Evolutionary conservation across 257 asterid species (phyloP).

Genomic region (Salvia miltiorrhiza): DNA sequence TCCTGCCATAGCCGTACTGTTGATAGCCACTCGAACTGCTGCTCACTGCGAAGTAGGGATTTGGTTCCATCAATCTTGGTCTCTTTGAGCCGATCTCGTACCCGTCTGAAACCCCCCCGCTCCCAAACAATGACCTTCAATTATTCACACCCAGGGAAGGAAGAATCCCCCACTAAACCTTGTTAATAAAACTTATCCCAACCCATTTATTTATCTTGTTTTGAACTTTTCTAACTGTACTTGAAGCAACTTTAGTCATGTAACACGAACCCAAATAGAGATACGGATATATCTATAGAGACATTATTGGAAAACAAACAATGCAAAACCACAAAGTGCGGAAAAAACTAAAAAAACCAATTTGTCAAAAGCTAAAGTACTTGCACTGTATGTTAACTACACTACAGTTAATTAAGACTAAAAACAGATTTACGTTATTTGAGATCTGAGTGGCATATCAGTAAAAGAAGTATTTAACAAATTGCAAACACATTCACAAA

Average conservation of each 20-base stretch:
- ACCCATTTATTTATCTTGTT: slow-evolving; percentile 63
- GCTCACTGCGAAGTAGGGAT: slow-evolving; percentile 98
- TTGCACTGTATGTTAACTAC: not conserved
- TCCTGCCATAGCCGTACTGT: slow-evolving; percentile 42
- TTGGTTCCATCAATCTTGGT: slow-evolving; percentile 99
- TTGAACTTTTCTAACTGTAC: slow-evolving; percentile 31
- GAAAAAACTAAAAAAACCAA: not conserved
- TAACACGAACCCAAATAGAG: slow-evolving; percentile 10
- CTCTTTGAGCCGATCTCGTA: slow-evolving; percentile 99
- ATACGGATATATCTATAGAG: not conserved
- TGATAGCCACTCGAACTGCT: slow-evolving; percentile 59
- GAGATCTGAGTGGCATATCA: not conserved
- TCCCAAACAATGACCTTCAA: slow-evolving; percentile 99
- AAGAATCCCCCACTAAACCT: slow-evolving; percentile 85
- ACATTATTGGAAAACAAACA: not conserved
- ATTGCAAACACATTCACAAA: not conserved
- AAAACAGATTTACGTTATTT: not conserved
- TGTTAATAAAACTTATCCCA: slow-evolving; percentile 94
- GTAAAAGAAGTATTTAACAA: not conserved
- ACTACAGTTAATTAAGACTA: not conserved
- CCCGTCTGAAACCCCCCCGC: slow-evolving; percentile 99
- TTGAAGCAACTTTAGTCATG: slow-evolving; percentile 19
- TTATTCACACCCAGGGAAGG: slow-evolving; percentile 74
- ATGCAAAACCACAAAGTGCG: not conserved
- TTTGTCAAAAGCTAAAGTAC: not conserved